Base-by-base conservation (phyloP, 2,329 filamentous ascomycete genomes). In the Cordyceps farinosa region DNA sequence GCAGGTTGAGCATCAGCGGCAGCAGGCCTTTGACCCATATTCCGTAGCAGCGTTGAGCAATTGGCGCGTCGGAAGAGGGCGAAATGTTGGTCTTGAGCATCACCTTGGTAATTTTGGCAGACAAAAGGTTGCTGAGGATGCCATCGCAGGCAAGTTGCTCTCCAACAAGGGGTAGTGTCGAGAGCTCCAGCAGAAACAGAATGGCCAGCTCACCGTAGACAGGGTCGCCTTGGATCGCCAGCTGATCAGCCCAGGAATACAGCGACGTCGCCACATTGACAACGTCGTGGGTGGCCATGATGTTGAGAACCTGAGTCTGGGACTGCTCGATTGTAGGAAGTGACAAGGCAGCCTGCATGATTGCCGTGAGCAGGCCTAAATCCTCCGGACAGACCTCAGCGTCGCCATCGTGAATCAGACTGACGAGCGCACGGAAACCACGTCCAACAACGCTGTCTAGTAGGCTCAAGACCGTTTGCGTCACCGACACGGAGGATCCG, bases 141-240 rank as follows among this genome's bases (percentile, higher is more conserved):
- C 90, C 92, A 69, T 97, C 92, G 47, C 92, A 88, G 0, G 94
- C 95, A 69, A 99, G 87, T 66, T 95, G 90, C 73, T 98, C 94
- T 3, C 95, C 94, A 58, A 98, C 83, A 22, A 86, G 77, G 0
- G 90, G 90, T 15, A 98, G 83, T 15, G 86, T 88, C 1, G 93
- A 97, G 13, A 99, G 83, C 68, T 96, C 91, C 29, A 97, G 86
- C 15, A 99, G 82, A 75, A 98, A 96, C 32, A 93, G 83, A 47
- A 97, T 84, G 70, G 90, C 91, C n/a, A 97, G 84, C 72, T 97
- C 93, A 67, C 93, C 95, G 74, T 97, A 98, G 36, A 98, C 81
- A 0, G 95, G 94, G 72, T 98, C 94, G 34, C 88, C 87, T 63
- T 89, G 84, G 42, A 89, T 83, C 0, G 89, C 85, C 30, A 98